These are phyloP conservation scores for Wallacemonas sp. DNA, from an alignment of 208 protist species.

Conservation along the genomic window DNA sequence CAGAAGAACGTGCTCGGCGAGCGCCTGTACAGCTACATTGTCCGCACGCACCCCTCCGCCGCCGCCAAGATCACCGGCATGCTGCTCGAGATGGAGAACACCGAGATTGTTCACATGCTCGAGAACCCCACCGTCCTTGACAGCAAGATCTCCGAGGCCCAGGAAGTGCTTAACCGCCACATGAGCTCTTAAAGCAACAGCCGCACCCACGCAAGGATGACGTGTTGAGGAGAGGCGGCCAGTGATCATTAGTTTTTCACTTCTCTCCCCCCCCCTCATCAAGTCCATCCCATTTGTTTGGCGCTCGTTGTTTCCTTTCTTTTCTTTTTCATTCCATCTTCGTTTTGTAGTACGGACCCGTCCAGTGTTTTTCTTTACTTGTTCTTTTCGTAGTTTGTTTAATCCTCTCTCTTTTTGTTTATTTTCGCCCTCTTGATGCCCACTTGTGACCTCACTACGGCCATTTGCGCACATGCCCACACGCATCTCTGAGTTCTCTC, in stretches of 20 bases:
- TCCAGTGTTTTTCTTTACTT: constrained; percentile 21
- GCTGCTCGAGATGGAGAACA: constrained; percentile 98
- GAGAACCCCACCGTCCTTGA: constrained; percentile 89
- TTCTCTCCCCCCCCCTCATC: background rate
- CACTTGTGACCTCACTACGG: too few relatives aligned
- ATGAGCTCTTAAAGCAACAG: constrained; percentile 51
- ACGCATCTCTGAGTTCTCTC: too few relatives aligned
- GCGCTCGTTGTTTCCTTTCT: constrained; percentile 8
- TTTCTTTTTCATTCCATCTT: constrained; percentile 7
- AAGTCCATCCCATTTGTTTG: background rate
- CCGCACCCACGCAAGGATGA: background rate
- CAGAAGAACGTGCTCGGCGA: constrained; percentile 97
- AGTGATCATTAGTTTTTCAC: constrained; percentile 3
- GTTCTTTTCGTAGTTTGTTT: constrained; percentile 1
- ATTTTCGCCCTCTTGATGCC: background rate
- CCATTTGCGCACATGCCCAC: too few relatives aligned
- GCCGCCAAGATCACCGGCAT: constrained; percentile 99
- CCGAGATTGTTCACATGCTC: constrained; percentile 95
- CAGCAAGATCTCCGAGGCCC: constrained; percentile 96
- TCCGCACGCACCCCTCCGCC: constrained; percentile 74
- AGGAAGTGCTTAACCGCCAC: constrained; percentile 94
- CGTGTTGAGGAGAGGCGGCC: background rate
- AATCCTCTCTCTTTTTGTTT: background rate
- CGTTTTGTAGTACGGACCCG: constrained; percentile 10
- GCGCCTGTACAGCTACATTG: constrained; percentile 96